phyloP scores from a whole-genome alignment of 202 grass and related monocot species.

The Panicum virgatum region DNA sequence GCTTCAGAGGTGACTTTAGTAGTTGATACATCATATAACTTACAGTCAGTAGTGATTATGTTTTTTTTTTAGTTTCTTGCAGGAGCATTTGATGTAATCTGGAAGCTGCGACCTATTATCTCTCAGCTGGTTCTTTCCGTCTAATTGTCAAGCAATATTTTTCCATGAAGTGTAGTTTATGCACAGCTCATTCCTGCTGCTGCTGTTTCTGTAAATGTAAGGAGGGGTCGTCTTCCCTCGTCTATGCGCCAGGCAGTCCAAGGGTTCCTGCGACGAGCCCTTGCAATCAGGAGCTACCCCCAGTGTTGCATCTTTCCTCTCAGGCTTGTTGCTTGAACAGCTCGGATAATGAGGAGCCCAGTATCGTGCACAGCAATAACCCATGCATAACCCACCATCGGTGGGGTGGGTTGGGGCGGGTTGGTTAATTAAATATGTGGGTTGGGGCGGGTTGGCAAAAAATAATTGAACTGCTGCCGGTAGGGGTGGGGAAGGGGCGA shows the following conservation, averaged over 20 bases:
- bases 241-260: slow-evolving; percentile 35
- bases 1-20: not conserved
- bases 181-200: not conserved
- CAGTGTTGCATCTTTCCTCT: not conserved
- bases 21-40: not conserved
- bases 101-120: not conserved
- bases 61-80: not conserved
- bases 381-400: no score
- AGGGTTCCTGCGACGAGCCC: slow-evolving; percentile 41
- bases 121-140: not conserved
- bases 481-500: no score
- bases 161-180: slow-evolving; percentile 8
- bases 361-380: no score
- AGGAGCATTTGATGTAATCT: not conserved
- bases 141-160: not conserved
- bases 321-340: slow-evolving; percentile 37
- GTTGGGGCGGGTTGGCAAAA: no score
- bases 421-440: no score
- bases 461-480: no score
- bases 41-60: not conserved
- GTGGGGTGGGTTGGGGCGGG: no score
- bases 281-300: slow-evolving; percentile 11
- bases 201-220: slow-evolving; percentile 26
- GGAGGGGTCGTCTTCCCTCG: not conserved
- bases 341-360: no score